phyloP scores from a whole-genome alignment of 2,329 filamentous ascomycete genomes.

The Seiridium unicorne region DNA sequence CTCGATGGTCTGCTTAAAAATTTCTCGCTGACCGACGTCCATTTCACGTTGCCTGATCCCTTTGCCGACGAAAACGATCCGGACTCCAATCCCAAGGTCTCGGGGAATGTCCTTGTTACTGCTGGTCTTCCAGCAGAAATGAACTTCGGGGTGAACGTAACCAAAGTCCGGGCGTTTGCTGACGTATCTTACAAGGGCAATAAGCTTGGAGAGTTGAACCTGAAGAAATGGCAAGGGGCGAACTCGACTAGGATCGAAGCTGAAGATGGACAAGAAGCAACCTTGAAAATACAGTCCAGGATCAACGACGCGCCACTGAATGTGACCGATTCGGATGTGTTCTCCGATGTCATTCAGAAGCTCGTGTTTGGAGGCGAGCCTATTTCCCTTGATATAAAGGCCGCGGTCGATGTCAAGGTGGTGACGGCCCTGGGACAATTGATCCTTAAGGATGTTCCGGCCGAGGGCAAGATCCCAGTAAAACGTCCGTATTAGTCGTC shows the following conservation, averaged over 20 bases:
- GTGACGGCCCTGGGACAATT: slow-evolving; percentile 79
- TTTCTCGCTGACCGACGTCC: slow-evolving; percentile 81
- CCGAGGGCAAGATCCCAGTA: slow-evolving; percentile 81
- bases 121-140: slow-evolving; percentile 80
- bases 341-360: slow-evolving; percentile 77
- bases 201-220: slow-evolving; percentile 77
- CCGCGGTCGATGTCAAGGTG: slow-evolving; percentile 79
- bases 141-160: slow-evolving; percentile 80
- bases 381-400: slow-evolving; percentile 49
- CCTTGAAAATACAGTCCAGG: slow-evolving; percentile 71
- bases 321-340: slow-evolving; percentile 76
- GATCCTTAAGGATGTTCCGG: slow-evolving; percentile 79
- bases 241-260: slow-evolving; percentile 71
- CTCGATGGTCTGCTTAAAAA: slow-evolving; percentile 84
- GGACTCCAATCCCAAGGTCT: slow-evolving; percentile 73
- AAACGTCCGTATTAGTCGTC: slow-evolving; percentile 78
- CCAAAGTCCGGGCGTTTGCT: slow-evolving; percentile 71
- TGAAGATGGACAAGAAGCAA: slow-evolving; percentile 54
- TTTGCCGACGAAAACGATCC: slow-evolving; percentile 74
- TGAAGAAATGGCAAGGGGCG: slow-evolving; percentile 80
- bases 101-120: slow-evolving; percentile 77
- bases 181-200: slow-evolving; percentile 76
- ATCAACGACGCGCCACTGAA: slow-evolving; percentile 79
- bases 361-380: slow-evolving; percentile 72
- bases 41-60: slow-evolving; percentile 82